Conservation (phyloP, 2,329 filamentous ascomycete genomes). For the Geoglossum cookeanum region DNA sequence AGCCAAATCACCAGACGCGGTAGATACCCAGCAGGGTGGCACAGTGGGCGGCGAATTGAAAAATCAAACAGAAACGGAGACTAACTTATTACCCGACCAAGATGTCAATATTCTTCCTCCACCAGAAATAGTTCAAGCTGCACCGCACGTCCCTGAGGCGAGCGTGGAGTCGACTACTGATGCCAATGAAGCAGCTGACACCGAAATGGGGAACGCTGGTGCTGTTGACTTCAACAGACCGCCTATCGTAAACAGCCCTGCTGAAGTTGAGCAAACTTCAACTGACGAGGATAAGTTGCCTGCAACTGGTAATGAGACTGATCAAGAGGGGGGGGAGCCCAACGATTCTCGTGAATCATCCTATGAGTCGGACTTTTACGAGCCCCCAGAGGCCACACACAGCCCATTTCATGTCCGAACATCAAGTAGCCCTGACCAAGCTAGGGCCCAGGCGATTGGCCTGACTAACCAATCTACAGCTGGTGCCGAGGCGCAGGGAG, state of each 20-base stretch:
- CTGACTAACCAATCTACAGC: background rate
- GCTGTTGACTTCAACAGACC: background rate
- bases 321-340: conserved; percentile 6
- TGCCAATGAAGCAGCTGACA: conserved; percentile 5
- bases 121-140: background rate
- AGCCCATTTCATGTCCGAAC: background rate
- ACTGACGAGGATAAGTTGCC: background rate
- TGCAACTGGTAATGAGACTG: background rate
- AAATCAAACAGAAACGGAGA: conserved; percentile 10
- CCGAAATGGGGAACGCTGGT: conserved; percentile 7
- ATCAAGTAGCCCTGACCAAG: background rate
- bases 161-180: conserved; percentile 3
- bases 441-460: background rate
- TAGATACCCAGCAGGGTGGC: background rate
- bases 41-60: conserved; percentile 8
- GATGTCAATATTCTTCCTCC: background rate
- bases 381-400: conserved; percentile 25
- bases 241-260: background rate
- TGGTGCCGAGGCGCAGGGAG: background rate
- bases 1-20: background rate
- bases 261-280: background rate
- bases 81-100: conserved; percentile 4
- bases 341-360: conserved; percentile 16
- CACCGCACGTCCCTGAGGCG: background rate
- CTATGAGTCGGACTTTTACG: conserved; percentile 31